A percentile compares a stretch with the other conserved stretches of the same genome.
Evolutionary conservation across 176 grass and related monocot genomes (phyloP).

Genomic region (Thinopyrum elongatum): DNA sequence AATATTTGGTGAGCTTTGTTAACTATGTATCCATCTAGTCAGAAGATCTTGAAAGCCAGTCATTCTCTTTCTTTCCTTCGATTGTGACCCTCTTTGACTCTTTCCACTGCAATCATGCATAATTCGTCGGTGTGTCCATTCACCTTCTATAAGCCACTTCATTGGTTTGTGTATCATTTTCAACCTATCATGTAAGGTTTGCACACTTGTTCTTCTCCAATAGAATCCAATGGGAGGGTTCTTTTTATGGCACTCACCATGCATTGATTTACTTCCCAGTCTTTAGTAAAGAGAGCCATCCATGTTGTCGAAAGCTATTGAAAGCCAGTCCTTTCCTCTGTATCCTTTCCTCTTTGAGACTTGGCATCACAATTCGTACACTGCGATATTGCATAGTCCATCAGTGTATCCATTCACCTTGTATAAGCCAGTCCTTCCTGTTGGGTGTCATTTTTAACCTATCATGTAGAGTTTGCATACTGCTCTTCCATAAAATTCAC

Average conservation of each 20-base stretch:
- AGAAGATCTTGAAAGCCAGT: not conserved
- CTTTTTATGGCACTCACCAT: not conserved
- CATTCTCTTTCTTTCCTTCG: not conserved
- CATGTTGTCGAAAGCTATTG: no score
- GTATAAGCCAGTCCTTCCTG: no score
- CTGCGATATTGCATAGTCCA: not conserved
- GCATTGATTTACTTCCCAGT: not conserved
- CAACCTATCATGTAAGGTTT: not conserved
- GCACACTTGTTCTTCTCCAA: not conserved
- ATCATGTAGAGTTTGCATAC: not conserved
- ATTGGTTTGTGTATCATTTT: not conserved
- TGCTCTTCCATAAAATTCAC: not conserved
- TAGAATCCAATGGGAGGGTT: not conserved
- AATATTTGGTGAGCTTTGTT: slow-evolving; percentile 13
- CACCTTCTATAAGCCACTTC: not conserved
- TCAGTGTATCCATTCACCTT: not conserved
- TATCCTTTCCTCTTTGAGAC: not conserved
- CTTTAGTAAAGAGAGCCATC: no score
- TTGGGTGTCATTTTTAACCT: not conserved
- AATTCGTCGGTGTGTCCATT: not conserved
- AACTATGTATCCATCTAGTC: not conserved
- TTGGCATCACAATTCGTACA: not conserved
- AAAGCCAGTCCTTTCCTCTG: no score
- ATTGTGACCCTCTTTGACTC: not conserved
- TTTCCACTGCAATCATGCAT: not conserved